phyloP scores from a whole-genome alignment of 2,329 filamentous ascomycete species.

The Colletotrichum gigasporum region DNA sequence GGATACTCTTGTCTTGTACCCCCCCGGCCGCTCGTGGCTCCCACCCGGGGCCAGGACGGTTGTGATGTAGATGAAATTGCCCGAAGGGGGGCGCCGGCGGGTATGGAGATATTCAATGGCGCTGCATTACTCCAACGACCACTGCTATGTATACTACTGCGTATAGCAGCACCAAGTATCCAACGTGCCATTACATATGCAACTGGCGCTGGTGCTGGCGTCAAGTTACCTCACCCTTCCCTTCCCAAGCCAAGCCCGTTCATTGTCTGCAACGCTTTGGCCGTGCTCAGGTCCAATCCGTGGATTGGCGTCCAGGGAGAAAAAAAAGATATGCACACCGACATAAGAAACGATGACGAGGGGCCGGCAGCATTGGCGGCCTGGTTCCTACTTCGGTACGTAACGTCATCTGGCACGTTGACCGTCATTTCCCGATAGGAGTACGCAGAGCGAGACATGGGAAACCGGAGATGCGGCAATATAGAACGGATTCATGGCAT shows the following conservation, averaged over 20 bases:
- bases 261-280: slow-evolving; percentile 21
- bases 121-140: slow-evolving; percentile 35
- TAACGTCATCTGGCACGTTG: not conserved
- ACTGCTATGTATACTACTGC: no score
- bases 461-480: slow-evolving; percentile 17
- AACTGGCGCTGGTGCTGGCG: slow-evolving; percentile 29
- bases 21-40: slow-evolving; percentile 26
- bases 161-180: no score
- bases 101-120: slow-evolving; percentile 40
- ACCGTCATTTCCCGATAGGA: slow-evolving; percentile 17
- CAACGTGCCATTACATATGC: slow-evolving; percentile 41
- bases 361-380: not conserved
- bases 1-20: no score
- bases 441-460: slow-evolving; percentile 10
- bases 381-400: slow-evolving; percentile 8
- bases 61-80: slow-evolving; percentile 55
- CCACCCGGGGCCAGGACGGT: slow-evolving; percentile 43
- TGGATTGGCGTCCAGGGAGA: not conserved
- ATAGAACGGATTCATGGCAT: slow-evolving; percentile 5
- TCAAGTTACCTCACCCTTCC: slow-evolving; percentile 19
- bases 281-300: slow-evolving; percentile 2
- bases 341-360: not conserved
- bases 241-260: slow-evolving; percentile 10
- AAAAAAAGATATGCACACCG: slow-evolving; percentile 10
- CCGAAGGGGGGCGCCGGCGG: slow-evolving; percentile 44